Base-by-base conservation (phyloP, 139 green algal genomes). In the Limnomonas spitsbergensis region DNA sequence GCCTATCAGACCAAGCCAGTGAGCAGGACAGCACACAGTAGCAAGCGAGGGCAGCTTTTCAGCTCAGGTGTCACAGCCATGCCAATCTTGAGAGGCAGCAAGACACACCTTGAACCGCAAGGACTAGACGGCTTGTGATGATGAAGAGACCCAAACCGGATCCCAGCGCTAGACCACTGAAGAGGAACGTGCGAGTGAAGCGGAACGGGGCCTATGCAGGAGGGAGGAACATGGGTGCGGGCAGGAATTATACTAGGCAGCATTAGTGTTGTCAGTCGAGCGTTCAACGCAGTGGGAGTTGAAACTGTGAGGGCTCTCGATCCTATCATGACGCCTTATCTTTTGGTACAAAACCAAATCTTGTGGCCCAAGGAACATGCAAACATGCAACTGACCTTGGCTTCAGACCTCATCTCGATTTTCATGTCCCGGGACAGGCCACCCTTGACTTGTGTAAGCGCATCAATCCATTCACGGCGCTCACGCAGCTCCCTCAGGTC, bases 391-490 rank as follows among this genome's bases (percentile, higher is more conserved):
- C 42, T 54, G 39, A 91, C 87, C 84, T 89, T 91, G 31, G 88
- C 84, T 77, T 93, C 85, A 53, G 87, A 81, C n/a, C 90, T 85
- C 75, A 95, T 79, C 42, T 88, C 85, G 14, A 88, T 78, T 74
- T 89, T 90, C 3, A 79, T 40, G n/a, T 87, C 68, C 0, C 85
- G 66, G 1, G 85, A 88, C 27, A 95, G 78, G 3, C 85, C 87
- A 29, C 92, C 92, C 72, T 89, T 91, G 14, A 92, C 75, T 6
- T 81, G 74, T 0, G 80, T 75, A 38, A 95, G 73, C 3, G 86
- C 86, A 54, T 94, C 92, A 2, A 91, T 69, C 93, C 93, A 98
- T 83, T 98, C 93, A 0, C 89, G 84, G 26, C 90, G 84, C 53
- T 96, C 92, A 0, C 95, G 85, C 82, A 98, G 82, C 70, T 85